A percentile compares a stretch with the other conserved stretches of the same genome.
Evolutionary conservation across 345 rosid genomes (phyloP).

Genomic region (Passiflora organensis): DNA sequence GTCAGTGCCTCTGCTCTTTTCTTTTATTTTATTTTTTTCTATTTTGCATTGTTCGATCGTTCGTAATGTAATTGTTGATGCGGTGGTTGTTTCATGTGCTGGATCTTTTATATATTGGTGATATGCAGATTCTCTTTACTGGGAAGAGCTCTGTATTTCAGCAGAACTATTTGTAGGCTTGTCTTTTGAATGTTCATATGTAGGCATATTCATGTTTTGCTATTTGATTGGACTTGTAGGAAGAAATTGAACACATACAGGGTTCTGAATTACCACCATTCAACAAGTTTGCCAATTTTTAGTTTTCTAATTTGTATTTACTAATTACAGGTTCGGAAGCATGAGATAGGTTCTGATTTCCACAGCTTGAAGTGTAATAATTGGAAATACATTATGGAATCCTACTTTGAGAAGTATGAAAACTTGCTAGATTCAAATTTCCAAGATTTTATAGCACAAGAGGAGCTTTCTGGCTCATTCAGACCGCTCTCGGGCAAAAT

Average conservation of each 20-base stretch:
- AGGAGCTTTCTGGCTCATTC: conserved; percentile 29
- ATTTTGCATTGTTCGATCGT: not conserved
- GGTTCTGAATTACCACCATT: too few relatives aligned
- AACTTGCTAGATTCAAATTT: conserved; percentile 41
- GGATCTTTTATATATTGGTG: not conserved
- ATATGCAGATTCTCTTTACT: not conserved
- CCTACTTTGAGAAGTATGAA: conserved; percentile 49
- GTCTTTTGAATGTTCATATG: not conserved
- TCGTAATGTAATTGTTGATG: too few relatives aligned
- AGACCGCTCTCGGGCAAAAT: conserved; percentile 21
- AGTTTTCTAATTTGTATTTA: not conserved
- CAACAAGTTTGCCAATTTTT: not conserved
- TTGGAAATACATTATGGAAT: conserved; percentile 40
- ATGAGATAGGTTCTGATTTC: conserved; percentile 3
- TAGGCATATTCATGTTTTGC: not conserved
- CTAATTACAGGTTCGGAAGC: conserved; percentile 28
- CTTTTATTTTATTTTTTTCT: not conserved
- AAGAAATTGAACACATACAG: not conserved
- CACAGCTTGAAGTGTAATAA: conserved; percentile 16
- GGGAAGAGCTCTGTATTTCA: too few relatives aligned
- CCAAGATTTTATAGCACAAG: conserved; percentile 29
- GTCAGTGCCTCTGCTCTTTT: conserved; percentile 1
- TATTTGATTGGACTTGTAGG: not conserved
- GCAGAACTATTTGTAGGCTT: not conserved
- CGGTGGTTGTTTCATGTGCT: too few relatives aligned